Evolutionary conservation across 2,329 filamentous ascomycete species (phyloP).

Genomic region (Lachnellula subtilissima): DNA sequence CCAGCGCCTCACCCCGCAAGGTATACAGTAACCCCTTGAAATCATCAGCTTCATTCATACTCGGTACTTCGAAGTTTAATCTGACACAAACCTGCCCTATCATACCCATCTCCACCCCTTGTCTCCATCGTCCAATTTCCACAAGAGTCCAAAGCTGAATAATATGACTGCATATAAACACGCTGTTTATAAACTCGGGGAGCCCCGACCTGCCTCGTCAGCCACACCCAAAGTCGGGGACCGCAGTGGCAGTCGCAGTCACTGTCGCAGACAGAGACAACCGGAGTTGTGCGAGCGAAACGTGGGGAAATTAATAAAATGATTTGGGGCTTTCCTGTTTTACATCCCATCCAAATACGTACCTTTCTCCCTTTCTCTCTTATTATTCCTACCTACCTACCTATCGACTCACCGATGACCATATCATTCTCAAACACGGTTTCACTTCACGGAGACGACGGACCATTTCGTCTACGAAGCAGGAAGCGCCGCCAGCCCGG

Average conservation of each 20-base stretch:
- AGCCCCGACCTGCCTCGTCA: too few species aligned
- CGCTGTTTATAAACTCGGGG: too few species aligned
- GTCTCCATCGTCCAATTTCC: too few species aligned
- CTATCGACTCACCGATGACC: too few species aligned
- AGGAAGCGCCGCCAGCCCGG: neutral
- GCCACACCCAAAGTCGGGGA: neutral
- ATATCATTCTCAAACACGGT: too few species aligned
- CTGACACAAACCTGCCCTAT: too few species aligned
- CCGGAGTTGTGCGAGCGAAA: conserved; percentile 1
- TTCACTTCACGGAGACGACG: neutral
- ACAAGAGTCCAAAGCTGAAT: too few species aligned
- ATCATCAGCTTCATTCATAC: neutral
- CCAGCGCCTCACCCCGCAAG: neutral
- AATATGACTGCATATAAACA: too few species aligned
- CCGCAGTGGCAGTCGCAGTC: neutral
- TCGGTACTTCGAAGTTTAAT: too few species aligned
- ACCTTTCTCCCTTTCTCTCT: too few species aligned
- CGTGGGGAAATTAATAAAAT: conserved; percentile 1
- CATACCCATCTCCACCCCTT: too few species aligned
- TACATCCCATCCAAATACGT: neutral
- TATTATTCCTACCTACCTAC: too few species aligned
- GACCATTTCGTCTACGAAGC: neutral
- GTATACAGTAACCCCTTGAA: neutral
- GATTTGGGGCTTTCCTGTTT: neutral
- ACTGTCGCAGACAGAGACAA: neutral